phyloP scores from a whole-genome alignment of 1,139 yeast species.

The Zygosaccharomyces sapae region DNA sequence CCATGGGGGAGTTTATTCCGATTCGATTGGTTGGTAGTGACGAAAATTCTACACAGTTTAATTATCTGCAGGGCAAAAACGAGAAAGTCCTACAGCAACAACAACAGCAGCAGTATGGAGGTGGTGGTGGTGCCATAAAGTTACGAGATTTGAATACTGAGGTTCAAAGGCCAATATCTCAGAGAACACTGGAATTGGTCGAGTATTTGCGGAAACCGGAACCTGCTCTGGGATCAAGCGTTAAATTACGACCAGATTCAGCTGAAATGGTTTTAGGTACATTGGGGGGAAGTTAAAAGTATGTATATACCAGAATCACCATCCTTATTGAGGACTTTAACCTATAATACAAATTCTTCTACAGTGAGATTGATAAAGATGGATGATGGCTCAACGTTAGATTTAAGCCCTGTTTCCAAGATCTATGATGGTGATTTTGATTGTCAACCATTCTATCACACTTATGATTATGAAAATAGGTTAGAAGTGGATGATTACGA shows the following conservation, averaged over 20 bases:
- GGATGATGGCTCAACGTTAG: conserved; percentile 6
- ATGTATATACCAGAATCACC: conserved; percentile 21
- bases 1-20: neutral
- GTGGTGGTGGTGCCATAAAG: conserved; percentile 8
- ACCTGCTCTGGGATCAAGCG: conserved; percentile 1
- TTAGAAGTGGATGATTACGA: conserved; percentile 22
- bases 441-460: conserved; percentile 24
- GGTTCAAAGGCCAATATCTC: neutral
- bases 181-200: conserved; percentile 10
- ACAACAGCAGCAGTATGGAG: neutral
- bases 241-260: conserved; percentile 3
- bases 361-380: conserved; percentile 2
- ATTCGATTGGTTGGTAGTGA: neutral
- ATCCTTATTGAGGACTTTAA: conserved; percentile 10
- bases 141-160: conserved; percentile 10
- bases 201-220: conserved; percentile 16
- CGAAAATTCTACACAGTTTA: conserved; percentile 1
- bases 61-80: neutral
- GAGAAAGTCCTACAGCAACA: neutral
- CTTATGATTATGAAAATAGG: conserved; percentile 24
- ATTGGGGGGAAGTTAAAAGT: conserved; percentile 10
- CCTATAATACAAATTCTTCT: neutral
- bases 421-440: conserved; percentile 15
- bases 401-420: conserved; percentile 12
- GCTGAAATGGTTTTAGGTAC: conserved; percentile 1